Evolutionary conservation across 805 yeast genomes (phyloP), one percentile per base, ranked within the genome.

Genomic region (Candida patagonica): DNA sequence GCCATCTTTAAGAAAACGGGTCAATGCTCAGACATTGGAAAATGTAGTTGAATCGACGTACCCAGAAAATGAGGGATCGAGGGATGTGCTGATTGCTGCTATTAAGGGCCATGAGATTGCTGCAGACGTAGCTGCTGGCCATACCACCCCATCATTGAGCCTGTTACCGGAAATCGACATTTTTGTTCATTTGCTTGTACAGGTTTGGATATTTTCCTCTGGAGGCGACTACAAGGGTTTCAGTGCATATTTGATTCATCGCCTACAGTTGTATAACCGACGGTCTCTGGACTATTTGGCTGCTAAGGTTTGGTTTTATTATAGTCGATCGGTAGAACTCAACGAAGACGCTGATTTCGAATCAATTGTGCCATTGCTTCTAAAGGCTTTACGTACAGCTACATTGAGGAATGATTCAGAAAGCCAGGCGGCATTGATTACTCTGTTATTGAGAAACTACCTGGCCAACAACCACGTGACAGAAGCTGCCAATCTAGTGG

Each of bases 261-360:
- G 50, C 20, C 46, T 86, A 56, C 70, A 73, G 42, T 60, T 68
- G 10, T 80, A 80, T 64, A 86, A 86, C 62, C 76, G 81, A 48
- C 74, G 97, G 48, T 74, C 94, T 4, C 66, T 89, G 49, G 97
- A 92, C 62, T 76, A 83, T 53, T 71, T 92, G 43, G 77, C 77
- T 48, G 92, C 97, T 12, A 89, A 88, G 60, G 70, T 83, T 45
- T 92, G 97, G 97, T 92, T 89, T 59, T 89, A 87, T 65, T 71
- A 83, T 50, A 71, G 80, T 33, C 76, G 94, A 60, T 73, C 87
- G 1, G 75, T 76, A 49, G 97, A 89, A 65, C 63, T 79, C 41
- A 40, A 50, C 10, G 55, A 52, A 26, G 49, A 56, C 31, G 65
- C 77, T 49, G 65, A 69, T 37, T 23, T 33, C 19, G 37, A 21